Evolutionary conservation across 495 filamentous ascomycete genomes (phyloP), one percentile per base, ranked within the genome.

Genomic region (Penicillium longicatenatum): DNA sequence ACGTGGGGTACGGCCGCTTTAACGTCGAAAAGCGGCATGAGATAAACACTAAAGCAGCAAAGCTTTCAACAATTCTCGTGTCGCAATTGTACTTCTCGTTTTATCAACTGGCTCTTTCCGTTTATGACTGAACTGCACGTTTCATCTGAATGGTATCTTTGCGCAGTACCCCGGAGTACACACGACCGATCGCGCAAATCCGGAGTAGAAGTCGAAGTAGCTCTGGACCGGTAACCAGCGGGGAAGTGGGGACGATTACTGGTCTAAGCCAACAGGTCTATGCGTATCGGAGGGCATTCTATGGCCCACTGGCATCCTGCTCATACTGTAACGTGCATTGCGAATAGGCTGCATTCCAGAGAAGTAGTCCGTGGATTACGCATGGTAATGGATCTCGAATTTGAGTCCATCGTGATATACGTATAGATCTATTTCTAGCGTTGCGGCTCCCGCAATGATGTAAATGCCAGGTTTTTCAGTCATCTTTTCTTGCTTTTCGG

Each of bases 331-430:
- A n/a, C n/a, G n/a, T n/a, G n/a, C n/a, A n/a, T n/a, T 50, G 49
- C 59, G 50, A 61, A 61, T 61, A 52, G 59, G 59, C 59, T 54
- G 54, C 33, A 11, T 61, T 61, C 53, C 59, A 42, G 31, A 8
- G 20, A 8, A 20, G n/a, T 17, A n/a, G 30, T 42, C 5, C 33
- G 50, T 42, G 45, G 57, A 54, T 8, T 42, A 22, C 16, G 43
- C 43, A 45, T 20, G 0, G 0, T 5, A 3, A 17, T 22, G 44
- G 44, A 29, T 9, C 44, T 47, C 20, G 5, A 22, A 12, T 47
- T 47, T 45, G 10, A 11, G n/a, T 21, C 35, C 35, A 39, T 4
- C 35, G 8, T 6, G 5, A 17, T 45, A 8, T 6, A 1, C 1
- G 21, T 46, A 46, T 14, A 22, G 44, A 46, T 35, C 31, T 35